Evolutionary conservation across 768 basidiomycete genomes (phyloP), one percentile per base, ranked within the genome.

Genomic region (Rhizopogon vesiculosus): DNA sequence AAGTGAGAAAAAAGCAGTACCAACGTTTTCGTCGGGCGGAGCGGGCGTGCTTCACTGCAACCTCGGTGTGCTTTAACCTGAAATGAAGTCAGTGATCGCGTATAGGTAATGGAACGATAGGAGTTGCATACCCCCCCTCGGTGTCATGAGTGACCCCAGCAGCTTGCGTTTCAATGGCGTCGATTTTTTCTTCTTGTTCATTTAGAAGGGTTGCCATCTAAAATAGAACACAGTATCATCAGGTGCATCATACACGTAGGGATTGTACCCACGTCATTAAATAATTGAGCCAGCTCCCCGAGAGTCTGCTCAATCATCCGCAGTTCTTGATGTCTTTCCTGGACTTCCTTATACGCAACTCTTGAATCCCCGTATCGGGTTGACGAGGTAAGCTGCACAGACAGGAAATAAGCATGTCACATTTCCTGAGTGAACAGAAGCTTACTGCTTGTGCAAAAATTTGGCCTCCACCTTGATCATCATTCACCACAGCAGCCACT

Each of bases 261-360:
- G 41, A 50, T 38, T 18, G 29, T 18, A 60, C 79, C 25, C 56
- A 89, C 91, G 64, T 98, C 94, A 59, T 78, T 83, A 73, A 95
- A 93, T 62, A 98, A 72, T 65, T 92, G 89, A 3, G 89, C 91
- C 48, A 98, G 78, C 69, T 96, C 92, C n/a, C 82, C 86, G 45
- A 96, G 72, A 3, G 93, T 97, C 62, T 82, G 78, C 69, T 96
- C 93, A 66, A 96, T 92, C 68, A 81, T 84, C 61, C 81, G 79
- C 61, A 98, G 82, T 57, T 97, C 93, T 63, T 86, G 80, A 66
- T 95, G 92, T 38, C 94, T 81, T 56, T 89, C 84, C 67, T 95
- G 94, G 0, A 94, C 93, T 71, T 97, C 94, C 49, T 84, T 80
- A 69, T 87, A 92, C 0, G 90, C 93, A 43, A 81, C 80, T 45